Conservation (phyloP, 1,284 basidiomycete species). For the Agroathelia rolfsii region DNA sequence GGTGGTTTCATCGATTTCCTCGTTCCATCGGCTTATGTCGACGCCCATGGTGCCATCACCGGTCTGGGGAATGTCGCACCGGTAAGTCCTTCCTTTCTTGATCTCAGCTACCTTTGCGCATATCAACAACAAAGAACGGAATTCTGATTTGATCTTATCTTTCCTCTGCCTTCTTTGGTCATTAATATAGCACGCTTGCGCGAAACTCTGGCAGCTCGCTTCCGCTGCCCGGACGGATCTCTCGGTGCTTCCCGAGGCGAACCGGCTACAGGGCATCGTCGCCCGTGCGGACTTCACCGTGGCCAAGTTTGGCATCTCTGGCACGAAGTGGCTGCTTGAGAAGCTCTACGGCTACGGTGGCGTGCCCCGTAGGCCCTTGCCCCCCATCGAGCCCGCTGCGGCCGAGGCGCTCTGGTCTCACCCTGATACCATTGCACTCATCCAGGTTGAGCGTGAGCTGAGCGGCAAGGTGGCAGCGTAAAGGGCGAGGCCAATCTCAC, state of each 20-base stretch:
- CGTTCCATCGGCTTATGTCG: slow-evolving; percentile 56
- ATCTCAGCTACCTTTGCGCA: slow-evolving; percentile 8
- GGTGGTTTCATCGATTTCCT: slow-evolving; percentile 77
- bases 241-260: slow-evolving; percentile 59
- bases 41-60: slow-evolving; percentile 74
- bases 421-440: slow-evolving; percentile 54
- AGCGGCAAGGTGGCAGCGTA: slow-evolving; percentile 24
- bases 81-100: slow-evolving; percentile 29
- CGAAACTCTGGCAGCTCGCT: slow-evolving; percentile 54
- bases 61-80: slow-evolving; percentile 75
- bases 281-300: slow-evolving; percentile 76
- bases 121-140: neutral
- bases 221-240: slow-evolving; percentile 42
- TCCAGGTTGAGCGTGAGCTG: slow-evolving; percentile 56
- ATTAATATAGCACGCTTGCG: slow-evolving; percentile 49
- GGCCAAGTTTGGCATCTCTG: slow-evolving; percentile 68
- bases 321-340: slow-evolving; percentile 73
- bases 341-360: slow-evolving; percentile 74
- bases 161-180: slow-evolving; percentile 7
- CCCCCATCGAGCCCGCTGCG: slow-evolving; percentile 44
- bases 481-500: neutral
- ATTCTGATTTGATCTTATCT: slow-evolving; percentile 9
- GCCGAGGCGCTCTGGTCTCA: slow-evolving; percentile 60
- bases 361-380: slow-evolving; percentile 64
- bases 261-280: slow-evolving; percentile 68